Evolutionary conservation across 495 filamentous ascomycete species (phyloP).

Genomic region (Penicillium robsamsonii): DNA sequence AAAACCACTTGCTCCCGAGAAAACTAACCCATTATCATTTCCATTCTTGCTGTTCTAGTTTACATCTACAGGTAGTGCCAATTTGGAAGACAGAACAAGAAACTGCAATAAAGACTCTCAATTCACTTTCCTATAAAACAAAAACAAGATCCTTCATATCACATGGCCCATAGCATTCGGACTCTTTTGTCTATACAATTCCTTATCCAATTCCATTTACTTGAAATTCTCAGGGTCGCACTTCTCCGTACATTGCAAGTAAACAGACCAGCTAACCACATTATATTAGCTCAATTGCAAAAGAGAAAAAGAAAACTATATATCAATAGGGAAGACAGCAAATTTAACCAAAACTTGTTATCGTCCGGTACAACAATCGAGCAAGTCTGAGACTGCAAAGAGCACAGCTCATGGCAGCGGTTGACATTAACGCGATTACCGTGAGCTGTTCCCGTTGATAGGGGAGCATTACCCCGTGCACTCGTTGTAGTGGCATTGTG

Average conservation of each 20-base stretch:
- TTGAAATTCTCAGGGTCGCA: conserved; percentile 23
- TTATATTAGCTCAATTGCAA: background rate
- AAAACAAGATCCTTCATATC: conserved; percentile 4
- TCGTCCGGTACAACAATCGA: conserved; percentile 30
- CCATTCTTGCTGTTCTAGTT: background rate
- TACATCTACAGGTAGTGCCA: background rate
- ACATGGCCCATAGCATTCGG: conserved; percentile 4
- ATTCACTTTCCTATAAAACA: background rate
- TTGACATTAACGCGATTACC: conserved; percentile 18
- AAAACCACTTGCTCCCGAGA: too few species aligned
- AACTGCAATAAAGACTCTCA: background rate
- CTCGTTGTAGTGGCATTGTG: conserved; percentile 24
- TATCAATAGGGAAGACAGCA: background rate
- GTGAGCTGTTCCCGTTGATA: conserved; percentile 18
- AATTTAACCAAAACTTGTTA: conserved; percentile 31
- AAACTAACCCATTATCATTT: too few species aligned
- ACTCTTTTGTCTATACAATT: background rate
- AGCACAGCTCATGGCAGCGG: conserved; percentile 31
- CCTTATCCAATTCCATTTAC: background rate
- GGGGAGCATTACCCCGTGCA: conserved; percentile 8
- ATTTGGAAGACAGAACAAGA: background rate
- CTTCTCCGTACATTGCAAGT: conserved; percentile 23
- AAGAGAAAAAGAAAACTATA: background rate
- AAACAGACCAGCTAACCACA: conserved; percentile 21
- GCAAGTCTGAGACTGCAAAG: conserved; percentile 28